These are phyloP conservation scores for Nyctanthes arbortristis DNA, from an alignment of 257 asterid species.

Conservation along the genomic window DNA sequence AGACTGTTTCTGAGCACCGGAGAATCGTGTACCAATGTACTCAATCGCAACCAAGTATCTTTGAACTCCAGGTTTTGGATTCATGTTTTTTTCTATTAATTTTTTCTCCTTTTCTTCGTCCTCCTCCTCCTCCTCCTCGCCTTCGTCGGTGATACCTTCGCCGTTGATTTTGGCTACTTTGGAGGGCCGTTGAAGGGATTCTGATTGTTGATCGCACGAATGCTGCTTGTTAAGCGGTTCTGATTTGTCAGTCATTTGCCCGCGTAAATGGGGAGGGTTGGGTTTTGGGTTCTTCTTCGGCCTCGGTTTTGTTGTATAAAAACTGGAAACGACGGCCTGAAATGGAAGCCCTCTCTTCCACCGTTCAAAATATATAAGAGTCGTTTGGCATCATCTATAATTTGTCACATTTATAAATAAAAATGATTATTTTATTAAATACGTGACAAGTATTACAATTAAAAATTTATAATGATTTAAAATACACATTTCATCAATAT, in stretches of 20 bases:
- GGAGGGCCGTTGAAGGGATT: constrained; percentile 54
- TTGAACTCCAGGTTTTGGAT: constrained; percentile 49
- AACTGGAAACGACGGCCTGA: not conserved
- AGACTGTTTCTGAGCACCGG: constrained; percentile 86
- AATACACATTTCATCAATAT: too few species aligned
- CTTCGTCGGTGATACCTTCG: constrained; percentile 27
- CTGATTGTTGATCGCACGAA: constrained; percentile 29
- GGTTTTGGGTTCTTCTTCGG: constrained; percentile 18
- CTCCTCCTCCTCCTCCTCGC: constrained; percentile 31
- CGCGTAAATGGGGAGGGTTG: not conserved
- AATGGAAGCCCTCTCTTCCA: too few species aligned
- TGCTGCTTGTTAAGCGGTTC: constrained; percentile 17
- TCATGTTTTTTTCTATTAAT: constrained; percentile 40
- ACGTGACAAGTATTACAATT: too few species aligned
- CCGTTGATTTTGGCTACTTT: constrained; percentile 45
- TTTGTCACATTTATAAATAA: too few species aligned
- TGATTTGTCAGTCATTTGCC: constrained; percentile 45
- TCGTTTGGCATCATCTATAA: too few species aligned
- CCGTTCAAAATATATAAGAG: too few species aligned
- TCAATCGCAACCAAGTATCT: constrained; percentile 82
- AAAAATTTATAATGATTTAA: too few species aligned
- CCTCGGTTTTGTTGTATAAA: not conserved
- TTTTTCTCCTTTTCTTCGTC: constrained; percentile 25
- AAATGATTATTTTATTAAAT: too few species aligned
- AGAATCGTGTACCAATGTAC: constrained; percentile 83